Evolutionary conservation across 495 filamentous ascomycete species (phyloP).

Genomic region (Trichoderma asperelloides): DNA sequence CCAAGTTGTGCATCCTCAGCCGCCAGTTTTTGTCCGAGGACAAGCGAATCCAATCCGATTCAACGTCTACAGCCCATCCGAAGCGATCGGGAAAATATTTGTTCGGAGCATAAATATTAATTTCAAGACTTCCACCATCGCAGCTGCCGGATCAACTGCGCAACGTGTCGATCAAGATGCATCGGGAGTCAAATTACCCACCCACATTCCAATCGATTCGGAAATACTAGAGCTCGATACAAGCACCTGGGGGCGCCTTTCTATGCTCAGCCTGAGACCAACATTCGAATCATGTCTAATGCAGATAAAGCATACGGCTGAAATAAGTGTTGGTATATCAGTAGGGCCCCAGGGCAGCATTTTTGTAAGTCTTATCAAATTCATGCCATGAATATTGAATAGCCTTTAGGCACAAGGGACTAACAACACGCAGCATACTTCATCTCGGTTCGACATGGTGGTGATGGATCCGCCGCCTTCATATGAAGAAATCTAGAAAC

Average conservation of each 20-base stretch:
- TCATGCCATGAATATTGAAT: background rate
- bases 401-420: background rate
- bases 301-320: background rate
- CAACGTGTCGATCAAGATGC: background rate
- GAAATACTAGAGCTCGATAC: background rate
- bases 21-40: background rate
- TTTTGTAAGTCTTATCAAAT: background rate
- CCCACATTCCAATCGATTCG: background rate
- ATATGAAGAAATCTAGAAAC: background rate
- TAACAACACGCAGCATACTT: background rate
- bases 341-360: background rate
- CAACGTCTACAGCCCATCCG: background rate
- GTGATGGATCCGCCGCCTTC: background rate
- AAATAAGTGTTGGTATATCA: background rate
- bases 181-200: background rate
- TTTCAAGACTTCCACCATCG: background rate
- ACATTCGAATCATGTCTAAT: background rate
- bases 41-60: background rate
- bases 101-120: background rate
- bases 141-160: background rate
- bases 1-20: background rate
- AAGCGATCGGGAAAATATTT: background rate
- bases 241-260: background rate
- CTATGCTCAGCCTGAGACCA: background rate
- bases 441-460: background rate